These are phyloP conservation scores for Xylariaceae sp. DNA, from an alignment of 2,329 filamentous ascomycete genomes.

Conservation along the genomic window DNA sequence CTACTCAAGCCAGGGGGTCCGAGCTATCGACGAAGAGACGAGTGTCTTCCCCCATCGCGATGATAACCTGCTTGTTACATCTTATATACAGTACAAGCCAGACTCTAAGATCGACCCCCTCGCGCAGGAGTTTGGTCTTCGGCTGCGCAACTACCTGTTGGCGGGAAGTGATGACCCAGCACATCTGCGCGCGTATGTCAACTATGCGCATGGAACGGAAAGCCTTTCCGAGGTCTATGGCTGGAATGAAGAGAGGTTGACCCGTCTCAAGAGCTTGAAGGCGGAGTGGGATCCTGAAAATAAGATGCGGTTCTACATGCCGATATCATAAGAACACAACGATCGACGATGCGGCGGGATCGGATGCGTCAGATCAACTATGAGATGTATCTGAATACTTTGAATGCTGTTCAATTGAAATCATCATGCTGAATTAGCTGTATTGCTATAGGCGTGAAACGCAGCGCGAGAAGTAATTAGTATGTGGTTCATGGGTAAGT, in stretches of 20 bases:
- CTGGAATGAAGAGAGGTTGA: slow-evolving; percentile 18
- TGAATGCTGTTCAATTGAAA: no score
- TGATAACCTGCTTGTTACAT: slow-evolving; percentile 18
- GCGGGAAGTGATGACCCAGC: slow-evolving; percentile 17
- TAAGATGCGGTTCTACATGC: slow-evolving; percentile 15
- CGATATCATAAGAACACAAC: background rate
- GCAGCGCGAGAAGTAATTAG: no score
- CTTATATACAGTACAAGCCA: slow-evolving; percentile 17
- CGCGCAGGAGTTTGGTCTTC: slow-evolving; percentile 14
- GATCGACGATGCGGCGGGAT: no score
- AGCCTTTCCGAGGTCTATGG: slow-evolving; percentile 15
- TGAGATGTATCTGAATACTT: no score
- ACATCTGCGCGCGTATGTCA: slow-evolving; percentile 18
- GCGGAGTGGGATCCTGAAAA: slow-evolving; percentile 15
- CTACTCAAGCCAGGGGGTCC: slow-evolving; percentile 20
- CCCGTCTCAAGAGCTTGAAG: slow-evolving; percentile 17
- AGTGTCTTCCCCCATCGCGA: slow-evolving; percentile 20
- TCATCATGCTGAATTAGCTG: no score
- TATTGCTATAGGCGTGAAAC: no score
- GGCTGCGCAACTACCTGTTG: slow-evolving; percentile 11
- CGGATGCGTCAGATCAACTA: no score
- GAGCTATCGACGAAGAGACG: slow-evolving; percentile 12
- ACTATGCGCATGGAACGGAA: slow-evolving; percentile 21
- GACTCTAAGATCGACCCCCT: slow-evolving; percentile 11
- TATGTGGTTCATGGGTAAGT: no score